Conservation (phyloP, 164 flowering plant genomes). For the Annona squamosa region DNA sequence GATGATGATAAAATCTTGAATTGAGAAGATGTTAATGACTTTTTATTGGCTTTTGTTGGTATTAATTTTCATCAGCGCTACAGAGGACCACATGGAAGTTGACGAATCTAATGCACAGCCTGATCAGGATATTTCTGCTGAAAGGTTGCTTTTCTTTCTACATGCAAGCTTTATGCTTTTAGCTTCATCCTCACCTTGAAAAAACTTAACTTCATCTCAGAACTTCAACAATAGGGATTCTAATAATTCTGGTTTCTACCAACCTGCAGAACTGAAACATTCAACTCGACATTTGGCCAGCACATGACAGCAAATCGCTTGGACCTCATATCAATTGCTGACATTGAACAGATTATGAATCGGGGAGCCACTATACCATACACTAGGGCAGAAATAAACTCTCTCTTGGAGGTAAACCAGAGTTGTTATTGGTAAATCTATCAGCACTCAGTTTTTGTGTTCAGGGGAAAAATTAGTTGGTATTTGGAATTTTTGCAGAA, state of each 20-base stretch:
- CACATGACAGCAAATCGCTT: conserved; percentile 70
- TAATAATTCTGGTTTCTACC: background rate
- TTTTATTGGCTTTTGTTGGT: background rate
- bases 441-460: background rate
- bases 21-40: no score
- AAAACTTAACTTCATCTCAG: background rate
- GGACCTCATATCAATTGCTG: conserved; percentile 57
- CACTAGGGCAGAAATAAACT: conserved; percentile 50
- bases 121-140: conserved; percentile 26
- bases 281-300: conserved; percentile 56
- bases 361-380: conserved; percentile 38
- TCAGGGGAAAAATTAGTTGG: background rate
- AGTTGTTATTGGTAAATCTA: background rate
- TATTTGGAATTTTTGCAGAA: conserved; percentile 35
- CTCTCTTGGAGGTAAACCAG: conserved; percentile 56
- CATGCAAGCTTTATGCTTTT: background rate
- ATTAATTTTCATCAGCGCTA: conserved; percentile 4
- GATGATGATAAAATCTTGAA: background rate
- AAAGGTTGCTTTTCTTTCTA: conserved; percentile 44
- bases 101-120: conserved; percentile 48
- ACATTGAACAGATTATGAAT: conserved; percentile 67
- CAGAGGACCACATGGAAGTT: conserved; percentile 74
- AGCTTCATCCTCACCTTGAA: background rate
- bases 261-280: conserved; percentile 64
- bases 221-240: background rate